These are phyloP conservation scores for Penicillium paneum DNA, from an alignment of 2,329 filamentous ascomycete species.

Conservation along the genomic window DNA sequence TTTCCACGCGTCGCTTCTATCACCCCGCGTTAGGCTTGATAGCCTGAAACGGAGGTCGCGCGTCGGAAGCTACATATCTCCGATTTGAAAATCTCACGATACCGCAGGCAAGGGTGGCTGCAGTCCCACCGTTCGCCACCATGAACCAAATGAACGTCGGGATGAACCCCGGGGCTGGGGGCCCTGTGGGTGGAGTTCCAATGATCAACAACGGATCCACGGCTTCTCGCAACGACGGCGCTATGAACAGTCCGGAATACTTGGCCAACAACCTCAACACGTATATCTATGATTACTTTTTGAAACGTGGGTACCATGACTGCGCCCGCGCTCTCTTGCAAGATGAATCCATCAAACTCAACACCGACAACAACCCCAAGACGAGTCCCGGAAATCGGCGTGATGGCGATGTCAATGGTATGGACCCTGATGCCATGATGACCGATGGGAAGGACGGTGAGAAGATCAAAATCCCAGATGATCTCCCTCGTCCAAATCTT, in stretches of 20 bases:
- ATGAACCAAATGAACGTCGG: slow-evolving; percentile 59
- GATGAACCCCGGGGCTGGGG: slow-evolving; percentile 55
- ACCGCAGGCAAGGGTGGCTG: slow-evolving; percentile 35
- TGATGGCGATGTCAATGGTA: slow-evolving; percentile 68
- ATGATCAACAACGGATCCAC: slow-evolving; percentile 54
- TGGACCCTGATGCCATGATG: slow-evolving; percentile 73
- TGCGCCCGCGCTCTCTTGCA: slow-evolving; percentile 72
- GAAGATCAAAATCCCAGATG: slow-evolving; percentile 70
- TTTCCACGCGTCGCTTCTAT: slow-evolving; percentile 17
- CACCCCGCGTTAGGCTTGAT: slow-evolving; percentile 29
- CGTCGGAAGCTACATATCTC: slow-evolving; percentile 23
- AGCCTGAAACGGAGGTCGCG: slow-evolving; percentile 34
- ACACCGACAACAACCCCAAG: slow-evolving; percentile 55
- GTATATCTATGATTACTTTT: slow-evolving; percentile 71
- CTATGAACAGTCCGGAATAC: slow-evolving; percentile 38
- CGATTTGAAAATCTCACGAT: slow-evolving; percentile 29
- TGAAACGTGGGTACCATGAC: slow-evolving; percentile 79
- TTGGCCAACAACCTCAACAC: slow-evolving; percentile 55
- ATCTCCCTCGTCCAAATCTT: slow-evolving; percentile 63
- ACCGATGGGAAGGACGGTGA: slow-evolving; percentile 77
- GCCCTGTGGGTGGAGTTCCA: slow-evolving; percentile 56
- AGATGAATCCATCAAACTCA: slow-evolving; percentile 60
- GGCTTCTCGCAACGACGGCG: slow-evolving; percentile 43
- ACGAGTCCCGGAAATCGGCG: slow-evolving; percentile 66
- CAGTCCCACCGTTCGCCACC: slow-evolving; percentile 33